Percentiles rank a stretch among this genome's conserved stretches.
Evolutionary conservation across 169 alveolate genomes (phyloP).

Genomic region (Plasmodium cynomolgi): DNA sequence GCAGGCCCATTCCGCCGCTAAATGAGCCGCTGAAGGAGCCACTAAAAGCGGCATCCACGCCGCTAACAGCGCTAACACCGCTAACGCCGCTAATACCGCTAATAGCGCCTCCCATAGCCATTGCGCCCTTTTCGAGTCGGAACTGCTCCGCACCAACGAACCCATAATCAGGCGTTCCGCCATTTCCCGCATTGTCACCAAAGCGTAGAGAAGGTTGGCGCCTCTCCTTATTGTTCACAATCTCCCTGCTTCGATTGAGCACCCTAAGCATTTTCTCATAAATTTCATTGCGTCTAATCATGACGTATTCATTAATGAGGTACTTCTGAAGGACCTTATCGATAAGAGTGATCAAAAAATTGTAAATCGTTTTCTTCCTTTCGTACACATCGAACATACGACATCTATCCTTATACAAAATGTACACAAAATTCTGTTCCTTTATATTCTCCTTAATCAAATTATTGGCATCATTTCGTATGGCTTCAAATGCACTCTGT

Average conservation of each 20-base stretch:
- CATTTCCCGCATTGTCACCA: not conserved
- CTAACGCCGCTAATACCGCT: not conserved
- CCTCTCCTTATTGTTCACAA: not conserved
- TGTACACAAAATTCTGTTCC: slow-evolving; percentile 38
- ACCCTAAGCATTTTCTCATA: slow-evolving; percentile 8
- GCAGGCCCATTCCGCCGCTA: not conserved
- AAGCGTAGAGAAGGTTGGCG: not conserved
- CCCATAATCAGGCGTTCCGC: not conserved
- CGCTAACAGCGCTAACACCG: not conserved
- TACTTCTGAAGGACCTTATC: slow-evolving; percentile 45
- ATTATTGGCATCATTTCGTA: slow-evolving; percentile 15
- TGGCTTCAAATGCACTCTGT: slow-evolving; percentile 18
- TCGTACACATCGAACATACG: slow-evolving; percentile 29
- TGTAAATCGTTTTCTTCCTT: slow-evolving; percentile 45
- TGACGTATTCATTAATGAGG: slow-evolving; percentile 30
- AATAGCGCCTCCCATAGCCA: not conserved
- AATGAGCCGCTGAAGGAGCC: not conserved
- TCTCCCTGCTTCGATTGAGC: not conserved
- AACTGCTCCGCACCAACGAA: not conserved
- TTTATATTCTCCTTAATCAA: slow-evolving; percentile 44
- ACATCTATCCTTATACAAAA: slow-evolving; percentile 6
- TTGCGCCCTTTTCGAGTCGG: not conserved
- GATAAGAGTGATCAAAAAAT: slow-evolving; percentile 25
- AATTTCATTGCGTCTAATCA: slow-evolving; percentile 41
- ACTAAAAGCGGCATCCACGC: not conserved